Conservation (phyloP, 129 eudicot genomes). For the Logfia minima region DNA sequence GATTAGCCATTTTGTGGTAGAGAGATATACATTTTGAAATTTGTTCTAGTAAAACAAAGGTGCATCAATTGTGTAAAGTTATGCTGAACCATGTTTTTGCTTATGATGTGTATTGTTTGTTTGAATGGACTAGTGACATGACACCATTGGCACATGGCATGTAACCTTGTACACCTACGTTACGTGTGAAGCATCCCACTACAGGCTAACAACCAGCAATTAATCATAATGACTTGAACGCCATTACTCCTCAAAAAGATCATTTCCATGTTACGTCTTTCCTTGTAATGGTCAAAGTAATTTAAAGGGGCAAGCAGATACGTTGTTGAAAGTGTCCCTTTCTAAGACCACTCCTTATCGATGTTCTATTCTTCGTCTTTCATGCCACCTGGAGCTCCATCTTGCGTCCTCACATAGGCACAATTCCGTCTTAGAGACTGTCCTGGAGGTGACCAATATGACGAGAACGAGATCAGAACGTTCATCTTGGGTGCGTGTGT, state of each 20-base stretch:
- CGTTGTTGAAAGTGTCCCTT: not conserved
- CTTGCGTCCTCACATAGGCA: too few relatives aligned
- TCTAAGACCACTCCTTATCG: too few relatives aligned
- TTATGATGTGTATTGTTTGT: not conserved
- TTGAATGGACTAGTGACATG: not conserved
- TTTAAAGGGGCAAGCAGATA: not conserved
- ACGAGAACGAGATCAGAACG: too few relatives aligned
- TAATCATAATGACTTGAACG: not conserved
- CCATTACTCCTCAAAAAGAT: not conserved
- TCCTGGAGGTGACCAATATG: too few relatives aligned
- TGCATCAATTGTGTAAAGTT: slow-evolving; percentile 23
- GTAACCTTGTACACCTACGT: too few relatives aligned
- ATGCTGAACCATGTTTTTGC: not conserved
- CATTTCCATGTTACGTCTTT: not conserved
- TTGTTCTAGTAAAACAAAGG: slow-evolving; percentile 14
- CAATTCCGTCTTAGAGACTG: too few relatives aligned
- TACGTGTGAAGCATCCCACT: too few relatives aligned
- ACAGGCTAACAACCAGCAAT: not conserved
- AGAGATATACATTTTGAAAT: slow-evolving; percentile 20
- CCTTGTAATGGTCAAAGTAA: too few relatives aligned
- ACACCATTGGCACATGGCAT: too few relatives aligned
- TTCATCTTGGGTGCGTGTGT: too few relatives aligned
- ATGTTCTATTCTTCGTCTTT: too few relatives aligned
- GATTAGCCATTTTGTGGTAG: slow-evolving; percentile 12
- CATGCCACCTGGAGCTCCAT: too few relatives aligned